Base-by-base conservation (phyloP, 495 filamentous ascomycete species). In the Penicillium silybi region DNA sequence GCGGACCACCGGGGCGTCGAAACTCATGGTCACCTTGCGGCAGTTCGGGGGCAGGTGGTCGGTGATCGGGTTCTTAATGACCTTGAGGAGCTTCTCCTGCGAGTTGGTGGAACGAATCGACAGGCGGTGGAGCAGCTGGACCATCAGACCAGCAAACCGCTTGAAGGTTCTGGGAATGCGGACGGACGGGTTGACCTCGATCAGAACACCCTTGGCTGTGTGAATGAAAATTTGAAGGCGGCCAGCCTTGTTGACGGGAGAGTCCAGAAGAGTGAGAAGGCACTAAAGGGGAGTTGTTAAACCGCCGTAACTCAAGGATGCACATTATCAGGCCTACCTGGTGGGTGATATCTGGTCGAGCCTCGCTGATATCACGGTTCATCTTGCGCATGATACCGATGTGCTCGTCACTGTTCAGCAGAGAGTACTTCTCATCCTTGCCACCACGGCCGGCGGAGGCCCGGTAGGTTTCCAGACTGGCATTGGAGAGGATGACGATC, bases 331-430 rank as follows among this genome's bases (percentile, higher is more conserved):
- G 51, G 45, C 80, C 66, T 74, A 97, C 92, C 90, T 97, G 93
- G 66, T 98, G 93, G 17, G 95, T 92, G 49, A 98, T 98, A 72
- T 98, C 93, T 10, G 93, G 93, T 46, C 93, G 84, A 25, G 93
- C 93, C 66, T 98, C 93, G 65, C 92, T 96, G 60, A 98, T 98
- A 62, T 98, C 93, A 44, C 93, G 78, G 72, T 95, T 95, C 92
- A 96, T 97, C 80, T 97, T 98, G 64, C 95, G 86, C 89, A 97
- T 93, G 54, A 97, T 85, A 44, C 93, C 95, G 54, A 98, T 98
- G 66, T 98, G 93, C 73, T 98, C 93, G 61, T 98, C 93, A 67
- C 92, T 96, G 79, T 98, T 98, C 57, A 98, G 81, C 38, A 98
- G 76, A 41, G 90, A 90, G 72, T 93, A 97, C 65, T 97, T 97